Base-by-base conservation (phyloP, 2,329 filamentous ascomycete species). In the Xylariaceae sp. region DNA sequence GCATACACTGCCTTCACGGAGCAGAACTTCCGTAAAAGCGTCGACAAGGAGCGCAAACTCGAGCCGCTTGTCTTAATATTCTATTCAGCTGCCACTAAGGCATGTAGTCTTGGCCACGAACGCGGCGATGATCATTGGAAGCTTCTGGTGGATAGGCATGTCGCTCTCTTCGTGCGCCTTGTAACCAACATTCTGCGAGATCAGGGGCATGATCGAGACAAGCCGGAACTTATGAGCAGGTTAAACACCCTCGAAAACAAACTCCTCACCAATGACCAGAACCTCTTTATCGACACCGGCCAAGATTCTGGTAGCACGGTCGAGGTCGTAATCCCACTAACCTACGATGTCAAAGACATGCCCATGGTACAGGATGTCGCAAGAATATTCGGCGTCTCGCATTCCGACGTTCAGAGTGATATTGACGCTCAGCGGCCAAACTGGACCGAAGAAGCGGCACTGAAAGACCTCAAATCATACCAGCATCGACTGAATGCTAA, bases 331-430 rank as follows among this genome's bases (percentile, higher is more conserved):
- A 85, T 92, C 2, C 92, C 93, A 10, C 78, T 96, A 55, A 95
- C 87, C 69, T 91, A 96, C 73, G 91, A 97, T 73, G 89, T 98
- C 70, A 96, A 95, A 74, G 95, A 99, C 71, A 99, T 99, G 95
- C 88, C 88, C 40, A 83, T 97, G 75, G 95, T 96, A 23, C 89
- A 95, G 71, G 84, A 89, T 37, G 93, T 99, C 21, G 90, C 89
- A 48, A 88, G 83, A 66, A 90, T 97, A 61, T 99, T 98, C 74
- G 89, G 89, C 44, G 81, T 93, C 56, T 86, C 87, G 43, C 86
- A 89, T 63, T 86, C 87, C 1, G 87, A 95, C 64, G 88, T 93
- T 5, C 95, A 99, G 75, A 83, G 84, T 43, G 93, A 97, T 67
- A 90, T 99, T 69, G 89, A 96, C 73, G 83, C 86, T 47, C 85